Base-by-base conservation (phyloP, 352 stramenopile species). In the Phytophthora crassamura region DNA sequence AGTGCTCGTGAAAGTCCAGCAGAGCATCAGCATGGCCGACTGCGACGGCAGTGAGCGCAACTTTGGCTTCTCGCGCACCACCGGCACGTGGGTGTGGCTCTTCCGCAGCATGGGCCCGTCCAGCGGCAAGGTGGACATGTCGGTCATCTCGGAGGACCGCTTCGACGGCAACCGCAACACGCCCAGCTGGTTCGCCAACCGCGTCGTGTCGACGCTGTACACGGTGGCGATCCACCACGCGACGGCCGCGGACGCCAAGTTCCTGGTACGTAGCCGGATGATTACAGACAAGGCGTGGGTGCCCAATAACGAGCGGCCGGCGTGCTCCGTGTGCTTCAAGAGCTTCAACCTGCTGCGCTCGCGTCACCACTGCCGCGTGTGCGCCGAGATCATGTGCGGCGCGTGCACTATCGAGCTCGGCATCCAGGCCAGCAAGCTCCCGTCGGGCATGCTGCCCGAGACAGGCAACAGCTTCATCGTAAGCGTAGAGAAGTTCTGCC, bases 341-440 rank as follows among this genome's bases (percentile, higher is more conserved):
- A 87, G 76, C 40, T 94, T 94, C 51, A 86, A 79, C 45, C 59
- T 91, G 49, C 64, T 94, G 50, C 82, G 84, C 1, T 82, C 80
- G 40, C 84, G 86, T 34, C 86, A 95, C 65, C 84, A 95, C 66
- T 95, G 86, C 60, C 84, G 84, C 32, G 81, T 89, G 7, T 95
- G 86, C 47, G 84, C 82, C 35, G 86, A 95, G 56, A 90, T 95
- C 61, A 93, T 93, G 82, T 93, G 84, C 50, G 74, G 78, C 0
- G 62, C 71, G 0, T 93, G 84, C 45, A 94, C 83, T 1, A 74
- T 91, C 28, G 82, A 90, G 61, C 61, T 94, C 14, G 74, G 74
- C 1, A 57, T 94, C 32, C 74, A 80, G 25, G 79, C 80, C 30
- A 84, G 70, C 51, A 80, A 78, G 25, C 63, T 93, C n/a, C 84